Base-by-base conservation (phyloP, 1,284 basidiomycete species). In the Polyporus tsugae region DNA sequence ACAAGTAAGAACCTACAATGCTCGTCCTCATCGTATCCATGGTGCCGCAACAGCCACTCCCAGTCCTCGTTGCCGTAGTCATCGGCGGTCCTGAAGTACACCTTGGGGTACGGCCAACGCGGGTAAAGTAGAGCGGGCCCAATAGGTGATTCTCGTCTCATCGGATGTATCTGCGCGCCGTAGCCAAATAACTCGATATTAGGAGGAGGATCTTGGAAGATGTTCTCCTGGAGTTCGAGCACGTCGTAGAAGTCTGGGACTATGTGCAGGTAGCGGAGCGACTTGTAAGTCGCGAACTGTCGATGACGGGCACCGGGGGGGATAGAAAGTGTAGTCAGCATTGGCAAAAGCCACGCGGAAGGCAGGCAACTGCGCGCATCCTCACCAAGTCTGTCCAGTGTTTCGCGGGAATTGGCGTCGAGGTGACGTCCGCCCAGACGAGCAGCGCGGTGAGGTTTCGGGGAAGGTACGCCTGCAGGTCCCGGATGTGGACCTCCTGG, bases 21-120 rank as follows among this genome's bases (percentile, higher is more conserved):
- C 7, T 25, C 57, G 4, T 25, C 57, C 1, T 59, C 57, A 13
- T 59, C 36, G 35, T 59, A n/a, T 9, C 57, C 60, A 33, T 62
- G 42, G 36, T 63, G 33, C 2, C 62, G n/a, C 62, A 63, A 53
- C 15, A 63, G 46, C 49, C 62, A 63, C 38, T 63, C 62, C 62
- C 62, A 63, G 38, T 63, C 46, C 29, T 63, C 46, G 36, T 55
- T 9, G 1, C 62, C 62, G 36, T 11, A 63, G 25, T 63, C 62
- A 17, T 63, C 62, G 6, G 38, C 62, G 25, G 62, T 63, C 25
- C 62, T n/a, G 62, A 63, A 55, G 19, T 52, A 25, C 25, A 25
- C 36, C 22, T 63, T 63, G 35, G 36, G 62, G 17, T 49, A 41
- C 17, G 62, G n/a, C 62, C 62, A 63, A 19, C 42, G 52, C 19